Percentiles rank a stretch among this genome's conserved stretches.
phyloP scores from a whole-genome alignment of 2,329 filamentous ascomycete species.

The Diplocarpon rosae region DNA sequence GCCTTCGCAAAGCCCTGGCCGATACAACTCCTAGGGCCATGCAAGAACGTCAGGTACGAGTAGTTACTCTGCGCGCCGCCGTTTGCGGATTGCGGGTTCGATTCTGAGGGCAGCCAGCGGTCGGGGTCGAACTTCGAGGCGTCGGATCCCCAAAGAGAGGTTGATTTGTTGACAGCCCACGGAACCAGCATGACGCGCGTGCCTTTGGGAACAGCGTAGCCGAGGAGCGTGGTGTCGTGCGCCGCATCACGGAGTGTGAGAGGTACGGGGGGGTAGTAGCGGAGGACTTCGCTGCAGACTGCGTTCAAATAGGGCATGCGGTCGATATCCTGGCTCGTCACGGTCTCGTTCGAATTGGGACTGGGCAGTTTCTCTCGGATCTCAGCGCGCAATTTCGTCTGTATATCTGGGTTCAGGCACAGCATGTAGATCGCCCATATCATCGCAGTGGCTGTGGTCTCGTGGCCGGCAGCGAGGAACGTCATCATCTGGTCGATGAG shows the following conservation, averaged over 20 bases:
- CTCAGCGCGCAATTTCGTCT: conserved; percentile 57
- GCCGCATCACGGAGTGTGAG: conserved; percentile 56
- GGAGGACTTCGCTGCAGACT: conserved; percentile 66
- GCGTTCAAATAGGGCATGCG: conserved; percentile 69
- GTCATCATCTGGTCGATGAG: conserved; percentile 88
- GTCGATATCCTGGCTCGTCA: conserved; percentile 52
- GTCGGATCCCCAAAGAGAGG: conserved; percentile 63
- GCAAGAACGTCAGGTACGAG: conserved; percentile 69
- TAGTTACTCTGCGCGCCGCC: conserved; percentile 70
- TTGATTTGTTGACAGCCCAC: conserved; percentile 58
- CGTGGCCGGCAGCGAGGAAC: conserved; percentile 72
- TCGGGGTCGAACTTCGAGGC: conserved; percentile 69
- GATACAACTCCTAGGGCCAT: conserved; percentile 79
- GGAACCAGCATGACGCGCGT: conserved; percentile 56
- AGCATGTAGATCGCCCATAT: conserved; percentile 67
- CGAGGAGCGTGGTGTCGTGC: conserved; percentile 53
- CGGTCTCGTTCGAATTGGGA: conserved; percentile 29
- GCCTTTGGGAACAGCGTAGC: conserved; percentile 55
- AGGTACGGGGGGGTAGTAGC: conserved; percentile 61
- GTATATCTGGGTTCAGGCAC: conserved; percentile 52
- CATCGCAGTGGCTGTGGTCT: conserved; percentile 65
- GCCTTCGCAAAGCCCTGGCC: conserved; percentile 69
- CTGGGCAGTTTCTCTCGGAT: conserved; percentile 50
- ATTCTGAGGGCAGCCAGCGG: conserved; percentile 49
- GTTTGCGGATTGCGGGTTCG: conserved; percentile 35